Percentiles rank a stretch among this genome's conserved stretches.
These are phyloP conservation scores for Hypericum androsaemum DNA, from an alignment of 345 rosid genomes.

Conservation along the genomic window DNA sequence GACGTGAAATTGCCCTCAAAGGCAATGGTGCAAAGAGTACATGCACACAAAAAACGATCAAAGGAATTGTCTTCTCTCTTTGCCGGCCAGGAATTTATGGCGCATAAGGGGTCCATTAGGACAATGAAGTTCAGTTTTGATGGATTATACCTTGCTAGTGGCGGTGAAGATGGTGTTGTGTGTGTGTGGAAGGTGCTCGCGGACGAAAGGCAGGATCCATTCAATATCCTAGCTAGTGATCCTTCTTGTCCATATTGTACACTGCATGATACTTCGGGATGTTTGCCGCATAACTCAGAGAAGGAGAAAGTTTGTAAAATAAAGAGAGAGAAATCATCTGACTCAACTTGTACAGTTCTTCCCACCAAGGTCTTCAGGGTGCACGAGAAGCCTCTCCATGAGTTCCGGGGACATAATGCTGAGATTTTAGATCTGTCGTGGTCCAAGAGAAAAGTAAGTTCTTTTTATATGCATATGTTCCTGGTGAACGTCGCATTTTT, in stretches of 20 bases:
- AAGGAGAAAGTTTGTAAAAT: slow-evolving; percentile 17
- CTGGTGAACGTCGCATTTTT: slow-evolving; percentile 8
- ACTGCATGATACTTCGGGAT: slow-evolving; percentile 21
- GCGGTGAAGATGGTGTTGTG: slow-evolving; percentile 24
- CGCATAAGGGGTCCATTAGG: slow-evolving; percentile 24
- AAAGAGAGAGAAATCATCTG: slow-evolving; percentile 19
- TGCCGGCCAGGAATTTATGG: slow-evolving; percentile 16
- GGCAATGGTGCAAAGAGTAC: slow-evolving; percentile 1
- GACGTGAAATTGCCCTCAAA: neutral
- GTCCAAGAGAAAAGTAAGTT: slow-evolving; percentile 36
- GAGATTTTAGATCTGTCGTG: slow-evolving; percentile 43
- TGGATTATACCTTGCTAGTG: slow-evolving; percentile 23
- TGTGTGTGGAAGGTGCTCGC: slow-evolving; percentile 20
- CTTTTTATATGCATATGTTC: too few species aligned
- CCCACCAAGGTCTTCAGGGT: slow-evolving; percentile 33
- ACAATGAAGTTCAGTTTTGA: slow-evolving; percentile 24
- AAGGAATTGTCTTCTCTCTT: slow-evolving; percentile 17
- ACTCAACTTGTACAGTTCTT: slow-evolving; percentile 28
- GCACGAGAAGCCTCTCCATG: slow-evolving; percentile 39
- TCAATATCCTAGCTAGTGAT: slow-evolving; percentile 16
- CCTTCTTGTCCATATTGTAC: slow-evolving; percentile 31
- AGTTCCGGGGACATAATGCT: slow-evolving; percentile 37
- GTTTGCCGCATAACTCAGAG: slow-evolving; percentile 18
- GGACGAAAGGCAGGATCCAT: slow-evolving; percentile 4
- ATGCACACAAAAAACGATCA: neutral